A percentile compares a stretch with the other conserved stretches of the same genome.
Conservation (phyloP, 192 early-diverging fungal species). For the Rhizoclosmatium sp. region DNA sequence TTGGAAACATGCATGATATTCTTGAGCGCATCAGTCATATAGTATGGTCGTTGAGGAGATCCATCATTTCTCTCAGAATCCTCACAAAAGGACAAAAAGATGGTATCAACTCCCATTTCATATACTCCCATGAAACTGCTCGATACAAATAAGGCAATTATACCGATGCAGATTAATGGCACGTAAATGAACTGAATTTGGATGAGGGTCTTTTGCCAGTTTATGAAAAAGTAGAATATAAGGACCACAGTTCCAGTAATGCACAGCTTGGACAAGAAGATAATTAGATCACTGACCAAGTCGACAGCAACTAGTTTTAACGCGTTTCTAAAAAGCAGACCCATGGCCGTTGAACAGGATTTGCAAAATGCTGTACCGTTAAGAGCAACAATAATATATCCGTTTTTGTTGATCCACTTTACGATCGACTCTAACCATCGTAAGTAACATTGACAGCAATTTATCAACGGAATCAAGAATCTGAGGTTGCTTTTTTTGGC, state of each 20-base stretch:
- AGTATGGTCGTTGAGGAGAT: constrained; percentile 55
- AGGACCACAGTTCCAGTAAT: constrained; percentile 48
- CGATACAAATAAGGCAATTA: constrained; percentile 54
- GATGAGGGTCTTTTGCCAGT: constrained; percentile 36
- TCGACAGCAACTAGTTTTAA: constrained; percentile 43
- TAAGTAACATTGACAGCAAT: constrained; percentile 43
- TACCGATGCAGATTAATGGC: constrained; percentile 40
- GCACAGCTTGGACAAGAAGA: constrained; percentile 58
- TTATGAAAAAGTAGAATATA: constrained; percentile 36
- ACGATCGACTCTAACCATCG: constrained; percentile 55
- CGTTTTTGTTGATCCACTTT: constrained; percentile 66
- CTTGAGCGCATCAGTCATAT: constrained; percentile 50
- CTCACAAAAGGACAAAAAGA: constrained; percentile 62
- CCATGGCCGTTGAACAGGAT: constrained; percentile 48
- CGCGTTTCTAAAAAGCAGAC: constrained; percentile 55
- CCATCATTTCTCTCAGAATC: constrained; percentile 66
- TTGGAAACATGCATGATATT: constrained; percentile 40
- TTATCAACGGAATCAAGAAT: constrained; percentile 24
- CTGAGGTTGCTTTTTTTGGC: constrained; percentile 43
- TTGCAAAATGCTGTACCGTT: constrained; percentile 61
- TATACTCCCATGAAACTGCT: constrained; percentile 58
- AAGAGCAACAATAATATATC: constrained; percentile 64
- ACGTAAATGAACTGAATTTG: constrained; percentile 32
- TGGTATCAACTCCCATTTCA: constrained; percentile 60
- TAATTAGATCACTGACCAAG: constrained; percentile 55